Percentiles rank a stretch among this genome's conserved stretches.
These are phyloP conservation scores for Geotrichum bryndzae DNA, from an alignment of 1,139 yeast genomes.

Conservation along the genomic window DNA sequence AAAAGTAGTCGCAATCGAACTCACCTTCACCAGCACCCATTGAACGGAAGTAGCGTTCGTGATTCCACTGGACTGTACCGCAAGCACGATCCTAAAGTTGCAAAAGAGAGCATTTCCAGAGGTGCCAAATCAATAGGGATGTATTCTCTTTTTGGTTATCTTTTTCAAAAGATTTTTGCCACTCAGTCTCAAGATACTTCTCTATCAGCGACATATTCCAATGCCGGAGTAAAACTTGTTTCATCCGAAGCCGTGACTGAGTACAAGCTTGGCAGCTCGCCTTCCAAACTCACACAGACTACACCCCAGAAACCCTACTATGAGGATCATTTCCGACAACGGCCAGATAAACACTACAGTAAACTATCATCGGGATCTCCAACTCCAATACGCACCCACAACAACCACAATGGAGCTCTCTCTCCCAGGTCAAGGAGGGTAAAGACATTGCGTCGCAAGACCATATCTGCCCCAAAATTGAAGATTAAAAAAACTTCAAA, in stretches of 20 bases:
- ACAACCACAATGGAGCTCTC: neutral
- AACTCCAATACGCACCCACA: neutral
- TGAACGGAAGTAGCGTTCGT: neutral
- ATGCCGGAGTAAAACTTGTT: neutral
- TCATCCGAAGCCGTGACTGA: constrained; percentile 1
- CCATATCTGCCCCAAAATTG: neutral
- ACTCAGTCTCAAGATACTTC: neutral
- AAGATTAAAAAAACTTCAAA: neutral
- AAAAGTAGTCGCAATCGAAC: neutral
- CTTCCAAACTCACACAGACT: constrained; percentile 1
- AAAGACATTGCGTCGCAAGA: neutral
- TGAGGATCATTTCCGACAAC: neutral
- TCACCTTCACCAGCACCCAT: neutral
- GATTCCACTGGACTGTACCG: neutral
- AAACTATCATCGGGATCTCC: neutral
- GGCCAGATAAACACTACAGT: neutral
- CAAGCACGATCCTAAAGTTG: no score
- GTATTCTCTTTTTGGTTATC: neutral
- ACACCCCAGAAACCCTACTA: neutral
- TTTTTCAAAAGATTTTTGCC: neutral
- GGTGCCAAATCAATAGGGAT: neutral
- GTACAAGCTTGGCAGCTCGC: constrained; percentile 6
- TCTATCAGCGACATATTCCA: neutral
- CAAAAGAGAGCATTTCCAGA: neutral
- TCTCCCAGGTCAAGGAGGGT: neutral